Evolutionary conservation across 1,139 yeast species (phyloP).

Genomic region (Sugiyamaella castrensis): DNA sequence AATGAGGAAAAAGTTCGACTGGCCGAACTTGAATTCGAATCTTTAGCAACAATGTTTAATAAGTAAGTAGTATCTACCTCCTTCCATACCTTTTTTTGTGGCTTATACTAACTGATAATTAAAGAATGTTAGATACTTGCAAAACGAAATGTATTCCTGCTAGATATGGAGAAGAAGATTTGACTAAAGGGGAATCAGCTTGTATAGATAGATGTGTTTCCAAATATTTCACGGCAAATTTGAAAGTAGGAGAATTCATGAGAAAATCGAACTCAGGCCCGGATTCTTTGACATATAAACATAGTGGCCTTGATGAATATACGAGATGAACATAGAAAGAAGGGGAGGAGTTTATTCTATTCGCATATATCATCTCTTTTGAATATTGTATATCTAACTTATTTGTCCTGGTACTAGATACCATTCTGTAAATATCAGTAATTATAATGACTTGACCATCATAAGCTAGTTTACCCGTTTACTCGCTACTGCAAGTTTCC

Average conservation of each 20-base stretch:
- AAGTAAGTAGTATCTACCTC: slow-evolving; percentile 34
- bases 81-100: background rate
- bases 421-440: too few species aligned
- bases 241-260: slow-evolving; percentile 57
- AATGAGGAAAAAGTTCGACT: slow-evolving; percentile 64
- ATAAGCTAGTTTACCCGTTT: too few species aligned
- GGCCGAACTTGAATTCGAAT: slow-evolving; percentile 75
- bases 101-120: background rate
- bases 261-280: slow-evolving; percentile 32
- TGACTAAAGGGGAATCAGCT: slow-evolving; percentile 79
- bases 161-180: slow-evolving; percentile 74
- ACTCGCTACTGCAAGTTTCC: too few species aligned
- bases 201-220: slow-evolving; percentile 97
- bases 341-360: too few species aligned
- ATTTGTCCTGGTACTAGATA: too few species aligned
- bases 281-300: slow-evolving; percentile 19
- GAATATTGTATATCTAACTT: too few species aligned
- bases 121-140: slow-evolving; percentile 54
- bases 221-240: slow-evolving; percentile 92
- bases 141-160: slow-evolving; percentile 69
- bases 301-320: too few species aligned
- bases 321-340: too few species aligned
- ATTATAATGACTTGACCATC: too few species aligned
- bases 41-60: slow-evolving; percentile 66
- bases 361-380: too few species aligned